Evolutionary conservation across 768 basidiomycete genomes (phyloP), one percentile per base, ranked within the genome.

Genomic region (Pleurotus citrinopileatus): DNA sequence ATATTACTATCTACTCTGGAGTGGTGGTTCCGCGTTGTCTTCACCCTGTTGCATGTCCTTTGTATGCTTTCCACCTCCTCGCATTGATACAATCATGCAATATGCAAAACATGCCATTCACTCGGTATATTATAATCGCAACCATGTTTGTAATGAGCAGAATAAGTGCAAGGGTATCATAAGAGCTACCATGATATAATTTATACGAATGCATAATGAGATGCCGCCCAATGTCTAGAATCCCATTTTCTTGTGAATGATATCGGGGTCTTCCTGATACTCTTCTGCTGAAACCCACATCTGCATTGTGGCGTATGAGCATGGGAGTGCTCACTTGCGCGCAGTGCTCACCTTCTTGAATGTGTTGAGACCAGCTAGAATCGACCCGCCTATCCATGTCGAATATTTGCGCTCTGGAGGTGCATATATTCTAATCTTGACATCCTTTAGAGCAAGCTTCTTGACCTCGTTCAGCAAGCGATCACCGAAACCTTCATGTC

Each of bases 241-340:
- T 43, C 90, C 91, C 54, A 89, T 80, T 72, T 96, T 96, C 73
- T 92, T 95, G 72, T 97, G 95, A 65, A 98, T 98, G 64, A 98
- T 91, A 65, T 98, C 95, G 52, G 96, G 95, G 72, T 98, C 96
- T 70, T 99, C 96, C 71, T 97, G 94, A 67, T 98, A 98, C 72
- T 98, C 97, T 71, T 99, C 96, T 34, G 95, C 94, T 42, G 94
- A 95, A 47, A 99, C 93, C 96, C 97, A 99, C 96, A 99, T 98
- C 94, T 97, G 54, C 15, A 53, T 9, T 32, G 52, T 26, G 44
- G 46, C 59, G 51, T 37, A 55, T 55, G 45, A 54, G 59, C 19
- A 47, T 22, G 23, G 52, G 60, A 53, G 37, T 43, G 47, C 48
- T n/a, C 9, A 20, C 25, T 19, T 42, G 48, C n/a, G 28, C 22